Conservation (phyloP, 345 rosid genomes). For the Luvunga scandens region DNA sequence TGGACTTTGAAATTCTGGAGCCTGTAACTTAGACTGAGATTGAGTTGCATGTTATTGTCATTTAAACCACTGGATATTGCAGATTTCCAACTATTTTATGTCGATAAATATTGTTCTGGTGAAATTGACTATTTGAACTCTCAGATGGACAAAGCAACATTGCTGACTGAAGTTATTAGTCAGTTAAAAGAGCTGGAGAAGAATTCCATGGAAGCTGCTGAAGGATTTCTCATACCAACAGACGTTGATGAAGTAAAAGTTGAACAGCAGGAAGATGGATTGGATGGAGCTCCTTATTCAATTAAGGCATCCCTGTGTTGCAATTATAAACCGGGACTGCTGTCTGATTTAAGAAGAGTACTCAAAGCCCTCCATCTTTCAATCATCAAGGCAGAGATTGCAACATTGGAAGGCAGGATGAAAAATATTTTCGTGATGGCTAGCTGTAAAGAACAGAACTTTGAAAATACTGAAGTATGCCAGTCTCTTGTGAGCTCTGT, state of each 20-base stretch:
- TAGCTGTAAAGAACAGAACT: conserved; percentile 13
- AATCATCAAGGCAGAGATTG: conserved; percentile 35
- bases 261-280: conserved; percentile 22
- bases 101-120: not conserved
- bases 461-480: conserved; percentile 16
- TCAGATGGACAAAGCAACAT: conserved; percentile 59
- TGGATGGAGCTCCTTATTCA: conserved; percentile 25
- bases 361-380: conserved; percentile 35
- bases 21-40: not conserved
- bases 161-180: conserved; percentile 41
- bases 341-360: conserved; percentile 36
- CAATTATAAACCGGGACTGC: conserved; percentile 38
- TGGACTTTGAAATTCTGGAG: too few relatives aligned
- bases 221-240: conserved; percentile 41
- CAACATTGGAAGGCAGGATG: conserved; percentile 42
- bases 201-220: conserved; percentile 33
- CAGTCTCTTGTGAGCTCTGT: conserved; percentile 28
- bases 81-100: not conserved
- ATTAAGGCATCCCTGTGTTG: conserved; percentile 47
- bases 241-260: conserved; percentile 45
- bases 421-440: conserved; percentile 31
- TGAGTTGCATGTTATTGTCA: not conserved
- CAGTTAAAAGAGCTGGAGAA: conserved; percentile 35
- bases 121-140: not conserved
- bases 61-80: not conserved